Evolutionary conservation across 2,329 filamentous ascomycete species (phyloP).

Genomic region (Epichloe scottii): DNA sequence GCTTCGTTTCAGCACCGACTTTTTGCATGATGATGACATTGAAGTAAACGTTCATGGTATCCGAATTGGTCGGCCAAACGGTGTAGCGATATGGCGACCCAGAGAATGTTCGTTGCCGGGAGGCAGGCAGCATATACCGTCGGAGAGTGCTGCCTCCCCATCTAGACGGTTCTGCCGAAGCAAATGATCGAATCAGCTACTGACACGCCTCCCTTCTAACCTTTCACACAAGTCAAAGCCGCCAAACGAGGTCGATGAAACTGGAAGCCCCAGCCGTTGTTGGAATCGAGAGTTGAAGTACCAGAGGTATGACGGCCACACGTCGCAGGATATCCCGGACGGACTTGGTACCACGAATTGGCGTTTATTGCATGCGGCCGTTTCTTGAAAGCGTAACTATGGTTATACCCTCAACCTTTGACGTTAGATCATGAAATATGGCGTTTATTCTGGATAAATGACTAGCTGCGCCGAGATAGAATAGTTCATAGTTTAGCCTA

Average conservation of each 20-base stretch:
- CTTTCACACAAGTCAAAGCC: not conserved
- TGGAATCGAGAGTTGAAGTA: not conserved
- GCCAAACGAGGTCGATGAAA: not conserved
- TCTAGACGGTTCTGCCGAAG: not conserved
- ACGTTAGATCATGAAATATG: not conserved
- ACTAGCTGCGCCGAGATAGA: not conserved
- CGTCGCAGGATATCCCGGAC: not conserved
- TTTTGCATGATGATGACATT: conserved; percentile 1
- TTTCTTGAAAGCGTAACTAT: not conserved
- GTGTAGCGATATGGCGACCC: not conserved
- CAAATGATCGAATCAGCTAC: not conserved
- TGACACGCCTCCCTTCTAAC: not conserved
- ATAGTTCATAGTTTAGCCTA: not conserved
- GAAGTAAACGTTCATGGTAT: not conserved
- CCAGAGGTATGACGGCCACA: not conserved
- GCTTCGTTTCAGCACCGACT: not conserved
- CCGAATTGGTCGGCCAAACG: not conserved
- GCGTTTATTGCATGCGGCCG: not conserved
- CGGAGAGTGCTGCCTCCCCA: not conserved
- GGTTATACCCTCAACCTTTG: not conserved
- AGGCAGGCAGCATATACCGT: not conserved
- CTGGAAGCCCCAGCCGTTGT: not conserved
- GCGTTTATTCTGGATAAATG: not conserved
- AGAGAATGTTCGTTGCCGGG: not conserved
- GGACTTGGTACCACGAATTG: not conserved